Evolutionary conservation across 345 rosid genomes (phyloP), one percentile per base, ranked within the genome.

Genomic region (Euphorbia tirucalli): DNA sequence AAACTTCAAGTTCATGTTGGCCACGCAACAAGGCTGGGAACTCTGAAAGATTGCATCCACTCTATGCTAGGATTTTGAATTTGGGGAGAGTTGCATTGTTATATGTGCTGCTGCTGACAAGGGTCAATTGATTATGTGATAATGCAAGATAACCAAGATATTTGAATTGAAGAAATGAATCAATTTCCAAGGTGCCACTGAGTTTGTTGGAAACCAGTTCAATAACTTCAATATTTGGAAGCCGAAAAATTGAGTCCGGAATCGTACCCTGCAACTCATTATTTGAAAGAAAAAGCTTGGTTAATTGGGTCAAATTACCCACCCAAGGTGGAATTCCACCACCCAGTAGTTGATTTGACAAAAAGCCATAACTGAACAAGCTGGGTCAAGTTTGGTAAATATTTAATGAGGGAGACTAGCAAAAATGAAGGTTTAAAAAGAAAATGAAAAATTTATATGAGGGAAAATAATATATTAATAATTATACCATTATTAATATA

Each of bases 11-110:
- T 35, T 65, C 21, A 65, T 54, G n/a, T 48, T 70, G 74, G 24
- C 6, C 56, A 0, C 25, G 35, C 16, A 81, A 30, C 44, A 83
- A 71, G 22, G 37, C 7, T 14, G 84, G 87, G 14, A 83, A 71
- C 60, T 74, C 71, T 1, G 0, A 14, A 14, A 74, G 44, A 39
- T 66, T 65, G 60, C 79, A 78, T 25, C 68, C 62, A n/a, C 8
- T 6, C 15, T 3, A 35, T 35, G 4, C 49, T 6, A 44, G 14
- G 10, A 7, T 13, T 44, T 44, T 2, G 15, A 44, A 13, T 44
- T 44, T 44, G 2, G 49, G 49, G 49, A 59, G 31, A 52, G 21
- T 52, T 3, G 13, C 4, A 19, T 21, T 52, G 4, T 2, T 52
- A 16, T 52, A n/a, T 52, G 57, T 18, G 57, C 24, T 6, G 57